A percentile compares a stretch with the other conserved stretches of the same genome.
Conservation (phyloP, 164 flowering plant species). For the Aristolochia fimbriata region DNA sequence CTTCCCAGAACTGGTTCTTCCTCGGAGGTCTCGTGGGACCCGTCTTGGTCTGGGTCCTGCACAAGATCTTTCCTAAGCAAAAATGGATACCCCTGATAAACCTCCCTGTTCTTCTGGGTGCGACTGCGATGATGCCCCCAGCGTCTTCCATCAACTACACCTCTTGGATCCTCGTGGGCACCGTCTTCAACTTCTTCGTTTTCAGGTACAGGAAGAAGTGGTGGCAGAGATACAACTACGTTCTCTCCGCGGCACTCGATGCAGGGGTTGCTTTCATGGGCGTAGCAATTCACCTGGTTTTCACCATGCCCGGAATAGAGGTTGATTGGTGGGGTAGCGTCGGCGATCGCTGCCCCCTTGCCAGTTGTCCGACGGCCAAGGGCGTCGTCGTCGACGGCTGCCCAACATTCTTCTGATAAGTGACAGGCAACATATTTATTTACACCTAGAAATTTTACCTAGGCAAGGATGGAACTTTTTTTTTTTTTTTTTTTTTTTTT, state of each 20-base stretch:
- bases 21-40: slow-evolving; percentile 82
- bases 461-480: no score
- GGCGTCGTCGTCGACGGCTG: slow-evolving; percentile 55
- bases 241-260: slow-evolving; percentile 86
- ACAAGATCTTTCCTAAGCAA: slow-evolving; percentile 67
- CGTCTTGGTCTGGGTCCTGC: slow-evolving; percentile 59
- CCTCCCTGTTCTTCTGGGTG: slow-evolving; percentile 81
- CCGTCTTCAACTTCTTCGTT: slow-evolving; percentile 74
- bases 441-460: no score
- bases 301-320: slow-evolving; percentile 38
- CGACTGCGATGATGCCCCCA: slow-evolving; percentile 77
- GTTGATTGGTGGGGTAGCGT: slow-evolving; percentile 74
- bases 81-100: slow-evolving; percentile 83
- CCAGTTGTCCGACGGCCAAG: slow-evolving; percentile 74
- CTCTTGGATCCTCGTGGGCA: slow-evolving; percentile 70
- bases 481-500: no score
- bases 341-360: slow-evolving; percentile 72
- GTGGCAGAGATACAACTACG: slow-evolving; percentile 91
- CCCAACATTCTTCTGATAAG: slow-evolving; percentile 26
- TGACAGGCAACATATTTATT: no score
- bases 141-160: slow-evolving; percentile 77
- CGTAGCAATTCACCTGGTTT: slow-evolving; percentile 51
- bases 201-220: slow-evolving; percentile 70
- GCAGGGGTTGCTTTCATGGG: slow-evolving; percentile 94
- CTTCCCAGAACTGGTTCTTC: slow-evolving; percentile 84